Base-by-base conservation (phyloP, 2,329 filamentous ascomycete genomes). In the Xylaria sp. region DNA sequence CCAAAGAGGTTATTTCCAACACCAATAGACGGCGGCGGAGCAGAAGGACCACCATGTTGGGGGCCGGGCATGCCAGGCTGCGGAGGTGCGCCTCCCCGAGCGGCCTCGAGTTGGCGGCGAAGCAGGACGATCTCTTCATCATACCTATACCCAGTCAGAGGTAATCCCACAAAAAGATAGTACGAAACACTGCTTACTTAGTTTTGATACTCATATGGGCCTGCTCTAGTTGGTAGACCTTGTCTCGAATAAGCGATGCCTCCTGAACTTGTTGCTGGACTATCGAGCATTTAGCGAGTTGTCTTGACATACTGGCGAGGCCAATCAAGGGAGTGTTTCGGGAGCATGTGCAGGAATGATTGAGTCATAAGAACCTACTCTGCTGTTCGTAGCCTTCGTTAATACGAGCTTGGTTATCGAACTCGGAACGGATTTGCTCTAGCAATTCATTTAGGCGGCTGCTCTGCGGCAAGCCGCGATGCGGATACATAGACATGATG, bases 1-100 rank as follows among this genome's bases (percentile, higher is more conserved):
- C 94, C 94, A 79, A 99, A 98, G 49, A 98, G 87, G 78, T 97
- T 96, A 79, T 92, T 95, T 31, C 95, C 94, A 78, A 97, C 92
- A 33, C 94, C 93, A 74, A 98, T 92, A 59, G 93, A 94, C 43
- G 96, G 95, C 70, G 92, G 92, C 71, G 94, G 92, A 82, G 96
- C 75, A 10, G 92, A 90, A 66, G 94, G 92, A 52, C 91, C 93
- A 68, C 89, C 89, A 72, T 96, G 93, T 77, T 92, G 91, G 69
- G 91, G 90, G 18, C 90, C 91, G 71, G 88, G 87, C 77, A 94
- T 89, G 70, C 82, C 83, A 67, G 85, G 82, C 73, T 86, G 86
- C 33, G 71, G 71, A 66, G 86, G 85, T 41, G 83, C 86, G 60
- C 87, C 86, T 74, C 89, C 89, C 71, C 94, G 91, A 71, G 91